phyloP scores from a whole-genome alignment of 352 stramenopile genomes.

The Globisporangium orthogonon region DNA sequence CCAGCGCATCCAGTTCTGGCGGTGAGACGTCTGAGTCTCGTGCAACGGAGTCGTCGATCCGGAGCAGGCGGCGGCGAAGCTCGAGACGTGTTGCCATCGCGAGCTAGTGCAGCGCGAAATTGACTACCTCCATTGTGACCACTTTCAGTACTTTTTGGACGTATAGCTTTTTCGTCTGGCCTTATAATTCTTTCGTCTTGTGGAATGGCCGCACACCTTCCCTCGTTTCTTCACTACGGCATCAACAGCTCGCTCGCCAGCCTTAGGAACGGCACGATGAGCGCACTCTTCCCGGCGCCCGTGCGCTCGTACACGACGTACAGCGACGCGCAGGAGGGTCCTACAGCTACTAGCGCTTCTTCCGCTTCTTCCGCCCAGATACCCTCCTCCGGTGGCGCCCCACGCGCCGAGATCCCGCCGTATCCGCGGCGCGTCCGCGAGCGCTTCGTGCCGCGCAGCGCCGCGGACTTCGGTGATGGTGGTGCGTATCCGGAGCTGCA shows the following conservation, averaged over 20 bases:
- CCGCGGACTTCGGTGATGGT: conserved; percentile 95
- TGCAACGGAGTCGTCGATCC: conserved; percentile 20
- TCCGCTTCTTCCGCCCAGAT: conserved; percentile 1
- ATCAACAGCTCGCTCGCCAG: conserved; percentile 1
- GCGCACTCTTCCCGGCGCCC: conserved; percentile 63
- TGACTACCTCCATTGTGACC: no score
- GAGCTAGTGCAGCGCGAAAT: no score
- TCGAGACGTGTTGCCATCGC: conserved; percentile 34
- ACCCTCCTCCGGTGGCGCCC: neutral
- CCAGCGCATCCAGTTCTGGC: neutral
- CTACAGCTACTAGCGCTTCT: neutral
- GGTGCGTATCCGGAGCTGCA: conserved; percentile 98
- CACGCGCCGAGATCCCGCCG: conserved; percentile 18
- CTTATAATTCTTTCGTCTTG: no score
- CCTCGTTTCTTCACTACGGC: neutral
- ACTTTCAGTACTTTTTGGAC: no score
- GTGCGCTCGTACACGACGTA: conserved; percentile 68
- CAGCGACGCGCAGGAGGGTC: conserved; percentile 16
- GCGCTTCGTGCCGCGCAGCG: conserved; percentile 53
- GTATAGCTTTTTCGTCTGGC: no score
- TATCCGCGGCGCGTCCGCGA: conserved; percentile 49
- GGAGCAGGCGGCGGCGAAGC: conserved; percentile 30
- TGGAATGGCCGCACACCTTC: no score
- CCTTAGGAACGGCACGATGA: no score
- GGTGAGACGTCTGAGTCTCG: no score